Evolutionary conservation across 2,329 filamentous ascomycete genomes (phyloP), one percentile per base, ranked within the genome.

Genomic region (Nothomitra cinnamomea): DNA sequence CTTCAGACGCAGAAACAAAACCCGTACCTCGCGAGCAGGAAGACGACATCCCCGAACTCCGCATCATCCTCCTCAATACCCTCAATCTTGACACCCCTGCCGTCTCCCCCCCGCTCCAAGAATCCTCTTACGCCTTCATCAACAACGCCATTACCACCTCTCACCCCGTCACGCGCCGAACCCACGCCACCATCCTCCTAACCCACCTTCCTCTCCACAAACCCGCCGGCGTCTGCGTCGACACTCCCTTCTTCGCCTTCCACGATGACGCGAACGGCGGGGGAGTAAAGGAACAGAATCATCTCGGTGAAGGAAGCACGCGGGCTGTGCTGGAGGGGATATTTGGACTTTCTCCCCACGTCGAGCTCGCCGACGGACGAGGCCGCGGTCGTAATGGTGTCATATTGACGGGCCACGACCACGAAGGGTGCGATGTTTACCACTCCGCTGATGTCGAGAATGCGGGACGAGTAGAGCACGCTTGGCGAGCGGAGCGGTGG

Each of bases 201-300:
- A 98, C 92, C 0, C 92, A 98, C 63, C 84, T 98, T 2, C 92
- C 92, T 0, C 72, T 96, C 8, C 82, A 92, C 70, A 98, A 98
- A 65, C 73, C 78, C 1, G 75, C 75, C 6, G 90, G 89, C 0
- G 69, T 92, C 32, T 98, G 92, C 64, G 81, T 86, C 1, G 92
- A 98, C 64, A 73, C 75, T 0, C 90, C 92, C 0, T 84, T 82
- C 65, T 94, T 95, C 64, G 77, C 79, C 52, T 95, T 90, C 65
- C 85, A 88, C 63, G 67, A 74, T 1, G 71, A 77, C n/a, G 73
- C 83, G 1, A 73, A 76, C 32, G 74, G 76, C n/a, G 77, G 80
- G 24, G 83, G 86, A 1, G 72, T 98, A 36, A 82, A 79, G 61
- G 90, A 96, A 69, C 92, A 98, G 69, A 95, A 96, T 63, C 86